Conservation (phyloP, 176 grass and related monocot genomes). For the Panicum miliaceum region DNA sequence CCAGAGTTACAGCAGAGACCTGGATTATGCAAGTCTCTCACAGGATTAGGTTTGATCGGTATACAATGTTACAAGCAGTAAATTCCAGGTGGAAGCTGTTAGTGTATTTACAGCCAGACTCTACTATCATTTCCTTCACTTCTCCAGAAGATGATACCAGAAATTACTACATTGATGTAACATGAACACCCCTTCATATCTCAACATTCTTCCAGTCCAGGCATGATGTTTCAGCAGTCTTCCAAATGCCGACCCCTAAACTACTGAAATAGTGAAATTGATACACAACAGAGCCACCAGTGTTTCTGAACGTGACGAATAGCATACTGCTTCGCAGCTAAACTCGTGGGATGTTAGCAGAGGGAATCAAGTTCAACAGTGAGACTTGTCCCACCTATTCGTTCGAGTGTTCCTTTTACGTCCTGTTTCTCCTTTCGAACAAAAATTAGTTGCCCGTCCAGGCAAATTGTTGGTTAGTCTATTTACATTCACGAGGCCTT, state of each 20-base stretch:
- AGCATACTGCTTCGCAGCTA: neutral
- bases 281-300: neutral
- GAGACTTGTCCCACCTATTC: conserved; percentile 16
- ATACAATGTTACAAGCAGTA: conserved; percentile 48
- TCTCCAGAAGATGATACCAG: neutral
- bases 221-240: neutral
- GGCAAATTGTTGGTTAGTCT: conserved; percentile 59
- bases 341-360: neutral
- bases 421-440: conserved; percentile 35
- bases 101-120: conserved; percentile 36
- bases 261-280: conserved; percentile 6
- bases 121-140: conserved; percentile 10
- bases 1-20: conserved; percentile 4
- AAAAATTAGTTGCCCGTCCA: conserved; percentile 56
- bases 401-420: conserved; percentile 16
- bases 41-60: conserved; percentile 47
- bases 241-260: neutral
- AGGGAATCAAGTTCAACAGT: conserved; percentile 10
- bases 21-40: conserved; percentile 36
- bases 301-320: neutral
- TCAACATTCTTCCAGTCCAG: neutral
- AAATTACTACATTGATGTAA: neutral
- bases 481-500: conserved; percentile 52
- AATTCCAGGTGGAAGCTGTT: conserved; percentile 18
- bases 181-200: neutral